Base-by-base conservation (phyloP, 1,284 basidiomycete species). In the Sanghuangporus weigelae region DNA sequence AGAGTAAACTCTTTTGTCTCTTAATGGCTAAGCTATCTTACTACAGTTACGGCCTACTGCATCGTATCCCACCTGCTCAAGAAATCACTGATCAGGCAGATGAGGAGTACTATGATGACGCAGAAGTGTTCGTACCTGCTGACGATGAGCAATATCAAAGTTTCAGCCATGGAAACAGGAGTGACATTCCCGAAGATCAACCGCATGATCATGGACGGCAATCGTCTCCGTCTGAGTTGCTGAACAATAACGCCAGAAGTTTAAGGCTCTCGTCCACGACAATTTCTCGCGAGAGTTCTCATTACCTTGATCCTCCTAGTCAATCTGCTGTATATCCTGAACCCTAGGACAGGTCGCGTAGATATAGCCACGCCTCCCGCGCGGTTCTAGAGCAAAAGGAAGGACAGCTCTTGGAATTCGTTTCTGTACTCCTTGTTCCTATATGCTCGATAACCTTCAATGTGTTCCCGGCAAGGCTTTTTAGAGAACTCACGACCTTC, bases 11-110 rank as follows among this genome's bases (percentile, higher is more conserved):
- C 31, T 58, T 53, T 36, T 64, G 48, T 63, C 48, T 63, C 48
- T 35, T 21, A 11, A 60, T 50, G 26, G 57, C 38, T 62, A 68
- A 40, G 36, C 35, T 19, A 40, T 31, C 35, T 16, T 48, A 42
- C 19, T 65, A 40, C 66, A 88, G 90, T 6, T 92, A 87, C 71
- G 89, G 95, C 2, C 82, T 96, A 23, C 78, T 98, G 19, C 95
- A 98, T 75, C 87, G 95, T 60, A 96, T 97, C 71, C 95, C 95
- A 1, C 80, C 35, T 35, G 61, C 57, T 26, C 57, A 60, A 26
- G 57, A 59, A 7, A 21, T 58, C 19, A n/a, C 23, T 39, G 38
- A 36, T 10, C 50, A 60, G n/a, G 14, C 7, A 3, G 56, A 58
- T 2, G 65, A 63, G 38, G 40, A 57, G 14, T 59, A 59, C 59